Evolutionary conservation across 1,284 basidiomycete genomes (phyloP).

Genomic region (Flammula alnicola): DNA sequence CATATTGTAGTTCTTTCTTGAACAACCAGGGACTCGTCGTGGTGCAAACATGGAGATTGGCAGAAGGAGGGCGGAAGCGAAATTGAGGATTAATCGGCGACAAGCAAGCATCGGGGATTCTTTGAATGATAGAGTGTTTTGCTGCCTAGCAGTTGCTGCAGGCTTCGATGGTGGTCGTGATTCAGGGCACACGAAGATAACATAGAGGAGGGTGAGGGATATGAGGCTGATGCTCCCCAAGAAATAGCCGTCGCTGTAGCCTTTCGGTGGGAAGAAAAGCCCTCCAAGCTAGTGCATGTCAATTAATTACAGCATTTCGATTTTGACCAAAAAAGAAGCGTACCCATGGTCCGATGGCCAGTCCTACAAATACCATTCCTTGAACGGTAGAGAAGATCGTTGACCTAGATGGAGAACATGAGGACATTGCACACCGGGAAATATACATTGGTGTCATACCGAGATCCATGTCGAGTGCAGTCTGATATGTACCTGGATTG

Average conservation of each 20-base stretch:
- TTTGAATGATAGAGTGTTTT: constrained; percentile 29
- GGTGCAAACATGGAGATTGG: constrained; percentile 56
- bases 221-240: constrained; percentile 44
- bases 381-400: constrained; percentile 57
- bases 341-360: constrained; percentile 56
- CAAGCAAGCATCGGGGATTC: constrained; percentile 28
- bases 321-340: no score
- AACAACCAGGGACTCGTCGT: constrained; percentile 34
- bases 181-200: constrained; percentile 51
- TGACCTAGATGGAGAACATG: no score
- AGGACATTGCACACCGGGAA: no score
- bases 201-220: constrained; percentile 41
- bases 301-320: neutral
- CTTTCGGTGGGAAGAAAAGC: constrained; percentile 37
- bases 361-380: constrained; percentile 53
- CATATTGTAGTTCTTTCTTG: constrained; percentile 49
- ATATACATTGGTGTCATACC: no score
- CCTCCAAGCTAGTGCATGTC: constrained; percentile 20
- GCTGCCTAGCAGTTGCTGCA: constrained; percentile 14
- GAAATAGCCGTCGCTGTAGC: constrained; percentile 42
- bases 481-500: constrained; percentile 51
- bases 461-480: constrained; percentile 54
- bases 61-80: constrained; percentile 40
- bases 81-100: constrained; percentile 28
- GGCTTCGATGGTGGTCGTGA: constrained; percentile 44